Evolutionary conservation across 495 filamentous ascomycete genomes (phyloP).

Genomic region (Talaromyces wortmannii): DNA sequence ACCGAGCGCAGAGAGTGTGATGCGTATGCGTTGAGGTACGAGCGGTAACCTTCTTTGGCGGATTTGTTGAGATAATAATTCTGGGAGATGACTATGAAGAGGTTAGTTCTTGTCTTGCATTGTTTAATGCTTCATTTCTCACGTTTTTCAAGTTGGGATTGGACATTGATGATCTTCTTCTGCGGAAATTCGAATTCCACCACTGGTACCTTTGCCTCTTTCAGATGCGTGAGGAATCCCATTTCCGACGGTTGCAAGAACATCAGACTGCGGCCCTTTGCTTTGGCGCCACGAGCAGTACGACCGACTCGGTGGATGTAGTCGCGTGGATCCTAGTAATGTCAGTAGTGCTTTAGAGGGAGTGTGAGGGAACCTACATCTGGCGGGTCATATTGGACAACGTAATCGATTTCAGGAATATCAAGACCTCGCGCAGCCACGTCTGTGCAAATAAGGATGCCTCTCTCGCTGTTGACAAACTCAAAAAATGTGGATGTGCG

Average conservation of each 20-base stretch:
- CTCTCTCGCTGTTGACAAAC: slow-evolving; percentile 88
- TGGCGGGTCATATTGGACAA: slow-evolving; percentile 3
- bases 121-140: neutral
- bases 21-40: slow-evolving; percentile 92
- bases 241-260: slow-evolving; percentile 91
- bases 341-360: slow-evolving; percentile 95
- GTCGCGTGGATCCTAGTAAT: slow-evolving; percentile 82
- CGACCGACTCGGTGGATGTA: slow-evolving; percentile 98
- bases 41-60: slow-evolving; percentile 66
- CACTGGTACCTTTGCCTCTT: slow-evolving; percentile 85
- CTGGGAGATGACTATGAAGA: slow-evolving; percentile 9
- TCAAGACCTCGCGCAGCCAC: slow-evolving; percentile 92
- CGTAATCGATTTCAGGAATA: slow-evolving; percentile 36
- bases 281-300: slow-evolving; percentile 79
- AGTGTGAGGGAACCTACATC: slow-evolving; percentile 58
- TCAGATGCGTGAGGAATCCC: slow-evolving; percentile 86
- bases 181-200: slow-evolving; percentile 93
- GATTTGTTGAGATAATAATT: slow-evolving; percentile 26
- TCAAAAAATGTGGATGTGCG: slow-evolving; percentile 98
- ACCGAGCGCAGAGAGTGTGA: slow-evolving; percentile 83
- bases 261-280: slow-evolving; percentile 76
- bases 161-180: slow-evolving; percentile 90
- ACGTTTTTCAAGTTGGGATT: slow-evolving; percentile 55
- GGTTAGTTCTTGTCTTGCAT: neutral
- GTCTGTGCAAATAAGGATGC: slow-evolving; percentile 91